Evolutionary conservation across 306 rosid species (phyloP).

Genomic region (Ormosia semicastrata): DNA sequence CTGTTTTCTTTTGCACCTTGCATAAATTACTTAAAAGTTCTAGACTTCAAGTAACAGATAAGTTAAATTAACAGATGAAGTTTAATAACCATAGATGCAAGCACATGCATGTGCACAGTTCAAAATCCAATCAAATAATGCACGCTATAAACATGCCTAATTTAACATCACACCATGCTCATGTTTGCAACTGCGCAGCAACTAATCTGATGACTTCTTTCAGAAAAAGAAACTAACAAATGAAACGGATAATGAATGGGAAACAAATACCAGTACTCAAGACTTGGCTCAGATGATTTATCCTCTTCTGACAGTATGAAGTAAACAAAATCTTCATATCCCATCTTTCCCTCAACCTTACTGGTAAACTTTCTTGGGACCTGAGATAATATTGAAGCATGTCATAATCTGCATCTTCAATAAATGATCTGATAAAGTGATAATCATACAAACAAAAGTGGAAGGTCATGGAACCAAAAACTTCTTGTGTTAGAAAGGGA

Average conservation of each 20-base stretch:
- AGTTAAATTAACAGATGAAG: not conserved
- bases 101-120: not conserved
- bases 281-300: constrained; percentile 96
- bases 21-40: not conserved
- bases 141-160: constrained; percentile 14
- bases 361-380: constrained; percentile 93
- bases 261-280: constrained; percentile 85
- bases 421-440: not conserved
- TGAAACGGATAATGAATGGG: constrained; percentile 20
- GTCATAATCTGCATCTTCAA: constrained; percentile 25
- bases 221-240: constrained; percentile 20
- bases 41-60: not conserved
- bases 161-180: constrained; percentile 6
- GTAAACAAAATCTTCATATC: constrained; percentile 98
- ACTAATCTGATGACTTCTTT: constrained; percentile 15
- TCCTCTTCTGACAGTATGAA: constrained; percentile 97
- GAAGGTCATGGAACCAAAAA: not conserved
- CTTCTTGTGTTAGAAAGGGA: not conserved
- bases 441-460: not conserved
- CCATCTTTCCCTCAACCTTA: constrained; percentile 98
- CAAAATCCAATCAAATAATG: constrained; percentile 11
- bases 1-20: constrained; percentile 5
- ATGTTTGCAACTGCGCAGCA: not conserved
- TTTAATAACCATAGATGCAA: not conserved
- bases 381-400: constrained; percentile 45